These are phyloP conservation scores for Xylariaceae sp. DNA, from an alignment of 2,329 filamentous ascomycete species.

Conservation along the genomic window DNA sequence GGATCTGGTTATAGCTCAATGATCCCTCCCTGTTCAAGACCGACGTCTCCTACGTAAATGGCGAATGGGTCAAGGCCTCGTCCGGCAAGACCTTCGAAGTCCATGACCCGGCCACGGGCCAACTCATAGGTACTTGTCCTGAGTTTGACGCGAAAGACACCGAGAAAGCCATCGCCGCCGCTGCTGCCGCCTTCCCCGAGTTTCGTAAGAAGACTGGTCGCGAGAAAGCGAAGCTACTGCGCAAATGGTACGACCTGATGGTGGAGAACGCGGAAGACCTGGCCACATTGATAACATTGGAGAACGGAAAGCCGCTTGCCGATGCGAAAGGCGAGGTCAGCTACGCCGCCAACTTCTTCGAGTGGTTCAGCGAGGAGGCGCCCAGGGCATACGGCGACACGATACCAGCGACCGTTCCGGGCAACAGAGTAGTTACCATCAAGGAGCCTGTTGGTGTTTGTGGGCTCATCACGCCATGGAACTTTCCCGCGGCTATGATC, in stretches of 20 bases:
- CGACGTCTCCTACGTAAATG: constrained; percentile 80
- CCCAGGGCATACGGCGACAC: constrained; percentile 70
- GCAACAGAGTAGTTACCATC: constrained; percentile 71
- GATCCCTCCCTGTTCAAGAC: constrained; percentile 81
- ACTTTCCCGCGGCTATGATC: constrained; percentile 78
- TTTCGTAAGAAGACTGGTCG: constrained; percentile 71
- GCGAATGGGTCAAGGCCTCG: constrained; percentile 81
- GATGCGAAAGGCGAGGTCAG: constrained; percentile 69
- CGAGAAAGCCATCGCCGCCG: constrained; percentile 77
- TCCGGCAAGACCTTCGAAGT: constrained; percentile 93
- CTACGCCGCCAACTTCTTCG: constrained; percentile 72
- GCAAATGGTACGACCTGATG: constrained; percentile 79
- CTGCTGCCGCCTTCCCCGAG: constrained; percentile 66
- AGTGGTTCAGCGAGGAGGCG: constrained; percentile 80
- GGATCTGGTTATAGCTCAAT: constrained; percentile 52
- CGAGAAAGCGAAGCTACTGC: constrained; percentile 67
- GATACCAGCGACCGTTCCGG: constrained; percentile 64
- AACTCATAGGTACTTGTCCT: constrained; percentile 76
- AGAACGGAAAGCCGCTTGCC: constrained; percentile 80
- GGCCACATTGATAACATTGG: constrained; percentile 79
- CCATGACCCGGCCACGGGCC: constrained; percentile 75
- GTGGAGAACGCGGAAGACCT: constrained; percentile 75
- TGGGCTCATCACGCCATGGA: constrained; percentile 84
- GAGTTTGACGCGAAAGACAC: constrained; percentile 80
- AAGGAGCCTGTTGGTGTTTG: constrained; percentile 84